Conservation (phyloP, 1,139 yeast genomes). For the Diutina sp. region DNA sequence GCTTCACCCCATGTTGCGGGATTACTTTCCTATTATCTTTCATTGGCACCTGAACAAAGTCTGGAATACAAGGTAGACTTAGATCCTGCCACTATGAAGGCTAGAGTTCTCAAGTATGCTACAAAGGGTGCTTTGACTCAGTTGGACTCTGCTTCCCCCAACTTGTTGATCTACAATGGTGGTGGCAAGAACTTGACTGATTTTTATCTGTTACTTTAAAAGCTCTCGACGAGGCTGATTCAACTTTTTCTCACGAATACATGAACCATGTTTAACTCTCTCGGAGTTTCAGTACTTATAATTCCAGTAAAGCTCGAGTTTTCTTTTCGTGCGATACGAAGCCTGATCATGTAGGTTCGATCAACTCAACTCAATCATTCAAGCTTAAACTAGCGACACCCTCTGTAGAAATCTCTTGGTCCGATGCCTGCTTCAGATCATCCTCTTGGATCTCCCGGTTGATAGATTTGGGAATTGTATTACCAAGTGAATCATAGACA, state of each 20-base stretch:
- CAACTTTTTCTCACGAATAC: neutral
- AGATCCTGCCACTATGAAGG: conserved; percentile 23
- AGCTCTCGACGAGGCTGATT: neutral
- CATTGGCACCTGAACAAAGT: conserved; percentile 25
- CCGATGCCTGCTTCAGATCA: neutral
- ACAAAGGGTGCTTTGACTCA: conserved; percentile 19
- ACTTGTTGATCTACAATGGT: conserved; percentile 15
- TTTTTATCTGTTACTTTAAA: neutral
- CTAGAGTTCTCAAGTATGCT: conserved; percentile 22
- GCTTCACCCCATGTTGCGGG: conserved; percentile 33
- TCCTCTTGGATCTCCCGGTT: neutral
- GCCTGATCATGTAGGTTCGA: too few relatives aligned
- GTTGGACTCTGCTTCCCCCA: conserved; percentile 11
- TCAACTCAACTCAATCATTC: neutral
- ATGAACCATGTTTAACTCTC: too few relatives aligned
- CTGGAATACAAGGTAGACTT: conserved; percentile 17
- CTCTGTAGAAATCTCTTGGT: neutral
- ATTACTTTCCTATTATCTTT: conserved; percentile 25
- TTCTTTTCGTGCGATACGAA: too few relatives aligned
- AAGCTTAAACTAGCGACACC: neutral
- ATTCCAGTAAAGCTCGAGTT: too few relatives aligned
- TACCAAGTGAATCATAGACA: neutral
- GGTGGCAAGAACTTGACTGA: conserved; percentile 8
- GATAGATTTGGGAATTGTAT: neutral
- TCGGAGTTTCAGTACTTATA: too few relatives aligned